Base-by-base conservation (phyloP, 2,329 filamentous ascomycete species). In the Fusarium oxysporum region DNA sequence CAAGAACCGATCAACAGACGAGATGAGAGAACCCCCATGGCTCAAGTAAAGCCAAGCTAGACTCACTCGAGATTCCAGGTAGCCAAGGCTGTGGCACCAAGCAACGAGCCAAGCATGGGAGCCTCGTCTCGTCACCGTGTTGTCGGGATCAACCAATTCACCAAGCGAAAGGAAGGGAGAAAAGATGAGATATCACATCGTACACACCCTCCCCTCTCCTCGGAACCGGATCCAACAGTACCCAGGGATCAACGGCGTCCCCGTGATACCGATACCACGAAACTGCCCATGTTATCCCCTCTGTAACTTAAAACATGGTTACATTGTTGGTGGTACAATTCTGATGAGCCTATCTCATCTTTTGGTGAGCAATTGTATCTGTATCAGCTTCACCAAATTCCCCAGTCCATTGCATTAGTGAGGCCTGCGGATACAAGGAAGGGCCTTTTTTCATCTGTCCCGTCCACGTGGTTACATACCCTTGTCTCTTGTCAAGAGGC, bases 91-190 rank as follows among this genome's bases (percentile, higher is more conserved):
- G 50, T 38, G 50, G 23, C 50, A 25, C 33, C 33, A 38, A 53
- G n/a, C 19, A 38, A 38, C 17, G 10, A 53, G 33, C 50, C 50
- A 53, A 53, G 44, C 69, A 72, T 72, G 70, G 70, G 65, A 63
- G 38, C 62, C 67, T 73, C 70, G 61, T 70, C 69, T 72, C 70
- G 70, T 73, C 70, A 73, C 70, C 70, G 48, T 57, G 30, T 67
- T 56, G 65, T 67, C 70, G 70, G 70, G 63, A 73, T 50, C 59
- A 53, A 17, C 33, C 33, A 38, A 53, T 19, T 38, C 50, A 62
- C 57, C 68, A 71, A 60, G 69, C 53, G 57, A 69, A 38, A 37
- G 33, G 60, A 66, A 66, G 32, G 28, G 63, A 47, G 65, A 37
- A 60, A 57, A 64, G 30, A 57, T 64, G 63, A 62, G 59, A 38